phyloP scores from a whole-genome alignment of 352 stramenopile genomes.

The Phytophthora ohioensis region DNA sequence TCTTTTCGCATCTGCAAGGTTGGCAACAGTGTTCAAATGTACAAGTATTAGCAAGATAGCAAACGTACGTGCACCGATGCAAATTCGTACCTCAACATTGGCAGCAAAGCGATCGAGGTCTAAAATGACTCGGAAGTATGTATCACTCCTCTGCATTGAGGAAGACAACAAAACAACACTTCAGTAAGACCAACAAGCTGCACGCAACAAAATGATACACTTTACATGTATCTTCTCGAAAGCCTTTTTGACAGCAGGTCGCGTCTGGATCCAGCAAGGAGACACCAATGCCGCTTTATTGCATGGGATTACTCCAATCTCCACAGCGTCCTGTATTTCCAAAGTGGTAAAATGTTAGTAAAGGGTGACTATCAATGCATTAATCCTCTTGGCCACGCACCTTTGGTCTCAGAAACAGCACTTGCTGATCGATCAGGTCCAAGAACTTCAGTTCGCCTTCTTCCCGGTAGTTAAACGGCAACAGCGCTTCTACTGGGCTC shows the following conservation, averaged over 20 bases:
- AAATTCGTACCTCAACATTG: conserved; percentile 52
- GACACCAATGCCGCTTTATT: conserved; percentile 55
- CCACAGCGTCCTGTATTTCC: conserved; percentile 53
- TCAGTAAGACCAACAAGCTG: conserved; percentile 4
- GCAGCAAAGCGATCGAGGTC: conserved; percentile 72
- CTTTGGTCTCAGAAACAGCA: conserved; percentile 76
- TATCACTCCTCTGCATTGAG: conserved; percentile 58
- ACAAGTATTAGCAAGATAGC: background rate
- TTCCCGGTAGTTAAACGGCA: conserved; percentile 66
- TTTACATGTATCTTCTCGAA: conserved; percentile 76
- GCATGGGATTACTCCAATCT: conserved; percentile 78
- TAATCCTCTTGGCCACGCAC: conserved; percentile 26
- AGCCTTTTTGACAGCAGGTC: conserved; percentile 62
- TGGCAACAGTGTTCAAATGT: background rate
- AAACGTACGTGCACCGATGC: no score
- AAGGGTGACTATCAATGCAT: background rate
- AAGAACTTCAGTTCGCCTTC: conserved; percentile 76
- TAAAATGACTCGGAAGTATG: conserved; percentile 61
- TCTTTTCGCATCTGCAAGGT: conserved; percentile 58
- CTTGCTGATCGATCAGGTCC: conserved; percentile 58
- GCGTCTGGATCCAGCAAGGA: conserved; percentile 73
- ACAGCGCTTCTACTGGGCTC: conserved; percentile 58
- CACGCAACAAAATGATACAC: background rate
- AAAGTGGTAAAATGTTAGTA: background rate
- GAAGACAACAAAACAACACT: conserved; percentile 9